These are phyloP conservation scores for Castanea sativa DNA, from an alignment of 306 rosid genomes.

Conservation along the genomic window DNA sequence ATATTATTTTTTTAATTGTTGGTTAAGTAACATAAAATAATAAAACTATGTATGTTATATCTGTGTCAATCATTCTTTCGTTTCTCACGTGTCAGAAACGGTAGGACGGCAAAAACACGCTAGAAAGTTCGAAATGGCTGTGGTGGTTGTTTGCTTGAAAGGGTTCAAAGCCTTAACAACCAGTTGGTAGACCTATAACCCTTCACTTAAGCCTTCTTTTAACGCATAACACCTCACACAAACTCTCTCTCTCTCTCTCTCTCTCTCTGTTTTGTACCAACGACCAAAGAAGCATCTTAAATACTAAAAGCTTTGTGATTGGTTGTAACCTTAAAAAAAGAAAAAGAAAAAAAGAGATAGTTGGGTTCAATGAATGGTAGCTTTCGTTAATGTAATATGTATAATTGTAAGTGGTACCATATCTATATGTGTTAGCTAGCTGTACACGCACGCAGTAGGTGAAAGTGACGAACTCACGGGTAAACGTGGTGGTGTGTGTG, in stretches of 20 bases:
- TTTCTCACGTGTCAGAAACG: constrained; percentile 65
- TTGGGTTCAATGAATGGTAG: not conserved
- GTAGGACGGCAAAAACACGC: constrained; percentile 31
- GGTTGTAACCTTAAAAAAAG: not conserved
- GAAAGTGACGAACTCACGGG: constrained; percentile 43
- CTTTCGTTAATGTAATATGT: too few species aligned
- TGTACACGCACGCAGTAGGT: constrained; percentile 41
- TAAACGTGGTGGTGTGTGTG: constrained; percentile 17
- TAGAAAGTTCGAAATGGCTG: constrained; percentile 23
- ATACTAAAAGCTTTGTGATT: constrained; percentile 8
- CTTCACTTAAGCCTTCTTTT: constrained; percentile 53
- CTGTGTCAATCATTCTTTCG: constrained; percentile 41
- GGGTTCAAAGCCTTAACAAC: constrained; percentile 70
- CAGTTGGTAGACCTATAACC: constrained; percentile 82
- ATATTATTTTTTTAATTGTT: constrained; percentile 13
- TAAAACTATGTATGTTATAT: constrained; percentile 37
- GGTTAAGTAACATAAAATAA: constrained; percentile 6
- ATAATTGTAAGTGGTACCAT: too few species aligned
- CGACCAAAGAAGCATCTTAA: not conserved
- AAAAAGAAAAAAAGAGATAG: not conserved
- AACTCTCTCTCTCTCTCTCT: not conserved
- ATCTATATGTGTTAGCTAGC: constrained; percentile 30
- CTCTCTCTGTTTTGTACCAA: not conserved
- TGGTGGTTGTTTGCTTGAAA: constrained; percentile 71
- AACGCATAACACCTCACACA: constrained; percentile 36